A percentile compares a stretch with the other conserved stretches of the same genome.
These are phyloP conservation scores for Myxozyma sirexii DNA, from an alignment of 805 yeast genomes.

Conservation along the genomic window DNA sequence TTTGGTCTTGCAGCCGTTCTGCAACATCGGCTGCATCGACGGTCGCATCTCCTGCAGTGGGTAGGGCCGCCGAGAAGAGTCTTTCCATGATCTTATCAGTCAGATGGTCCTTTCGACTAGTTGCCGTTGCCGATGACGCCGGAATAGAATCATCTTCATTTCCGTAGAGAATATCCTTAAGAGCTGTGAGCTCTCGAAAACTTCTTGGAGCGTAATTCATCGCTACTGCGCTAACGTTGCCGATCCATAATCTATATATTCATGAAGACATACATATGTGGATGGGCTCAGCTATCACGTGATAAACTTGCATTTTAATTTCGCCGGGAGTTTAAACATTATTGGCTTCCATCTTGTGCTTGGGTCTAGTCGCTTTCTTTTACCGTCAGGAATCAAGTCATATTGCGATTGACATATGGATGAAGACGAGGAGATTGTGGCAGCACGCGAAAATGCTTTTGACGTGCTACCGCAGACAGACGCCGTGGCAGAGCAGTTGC, in stretches of 20 bases:
- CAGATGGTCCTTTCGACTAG: slow-evolving; percentile 18
- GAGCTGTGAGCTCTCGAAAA: slow-evolving; percentile 30
- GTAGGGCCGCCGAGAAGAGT: slow-evolving; percentile 28
- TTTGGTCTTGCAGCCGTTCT: slow-evolving; percentile 31
- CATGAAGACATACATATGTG: no score
- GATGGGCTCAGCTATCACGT: no score
- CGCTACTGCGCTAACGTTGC: neutral
- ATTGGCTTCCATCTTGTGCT: no score
- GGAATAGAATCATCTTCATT: slow-evolving; percentile 12
- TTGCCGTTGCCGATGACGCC: neutral
- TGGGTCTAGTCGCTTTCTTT: no score
- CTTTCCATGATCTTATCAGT: slow-evolving; percentile 32
- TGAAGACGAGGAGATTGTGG: slow-evolving; percentile 1
- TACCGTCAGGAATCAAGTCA: no score
- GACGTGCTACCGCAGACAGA: neutral
- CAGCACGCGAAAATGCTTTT: slow-evolving; percentile 6
- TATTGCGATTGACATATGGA: slow-evolving; percentile 2
- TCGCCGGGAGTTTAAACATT: no score
- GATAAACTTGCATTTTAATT: no score
- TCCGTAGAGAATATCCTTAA: slow-evolving; percentile 30
- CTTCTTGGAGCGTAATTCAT: slow-evolving; percentile 33
- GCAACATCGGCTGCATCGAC: slow-evolving; percentile 13
- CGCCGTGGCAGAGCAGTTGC: slow-evolving; percentile 22
- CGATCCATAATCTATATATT: no score
- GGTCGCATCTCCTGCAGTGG: slow-evolving; percentile 5